phyloP scores from a whole-genome alignment of 176 grass and related monocot species.

The Aechmea fasciata region DNA sequence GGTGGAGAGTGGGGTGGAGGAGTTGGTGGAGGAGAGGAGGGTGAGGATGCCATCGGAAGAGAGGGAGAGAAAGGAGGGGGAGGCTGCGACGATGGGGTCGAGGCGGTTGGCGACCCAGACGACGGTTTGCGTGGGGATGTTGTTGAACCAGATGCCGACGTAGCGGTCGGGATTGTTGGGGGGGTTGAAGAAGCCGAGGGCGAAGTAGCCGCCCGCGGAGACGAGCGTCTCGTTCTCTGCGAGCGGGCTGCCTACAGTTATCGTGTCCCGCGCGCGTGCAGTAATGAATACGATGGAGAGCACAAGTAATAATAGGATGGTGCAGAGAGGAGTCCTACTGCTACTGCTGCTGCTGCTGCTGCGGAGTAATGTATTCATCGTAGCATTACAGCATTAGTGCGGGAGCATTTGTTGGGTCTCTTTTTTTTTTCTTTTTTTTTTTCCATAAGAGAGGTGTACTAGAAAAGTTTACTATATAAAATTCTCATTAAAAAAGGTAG shows the following conservation, averaged over 20 bases:
- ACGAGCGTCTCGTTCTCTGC: conserved; percentile 32
- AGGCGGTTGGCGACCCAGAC: conserved; percentile 56
- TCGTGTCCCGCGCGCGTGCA: conserved; percentile 21
- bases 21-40: conserved; percentile 24
- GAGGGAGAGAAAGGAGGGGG: conserved; percentile 25
- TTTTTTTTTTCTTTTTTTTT: too few relatives aligned
- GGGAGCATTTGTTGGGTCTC: too few relatives aligned
- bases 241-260: conserved; percentile 31
- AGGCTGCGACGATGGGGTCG: conserved; percentile 22
- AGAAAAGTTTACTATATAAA: too few relatives aligned
- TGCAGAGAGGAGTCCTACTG: background rate
- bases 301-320: background rate
- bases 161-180: conserved; percentile 32
- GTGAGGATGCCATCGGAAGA: conserved; percentile 27
- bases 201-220: conserved; percentile 38
- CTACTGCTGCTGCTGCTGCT: too few relatives aligned
- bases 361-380: too few relatives aligned
- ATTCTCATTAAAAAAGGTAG: too few relatives aligned
- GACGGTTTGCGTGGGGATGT: conserved; percentile 39
- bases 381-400: too few relatives aligned
- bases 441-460: too few relatives aligned
- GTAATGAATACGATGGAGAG: background rate
- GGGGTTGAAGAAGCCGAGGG: conserved; percentile 49
- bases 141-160: conserved; percentile 50
- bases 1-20: conserved; percentile 15